A percentile compares a stretch with the other conserved stretches of the same genome.
These are phyloP conservation scores for Rhynchospora breviuscula DNA, from an alignment of 176 grass and related monocot species.

Conservation along the genomic window DNA sequence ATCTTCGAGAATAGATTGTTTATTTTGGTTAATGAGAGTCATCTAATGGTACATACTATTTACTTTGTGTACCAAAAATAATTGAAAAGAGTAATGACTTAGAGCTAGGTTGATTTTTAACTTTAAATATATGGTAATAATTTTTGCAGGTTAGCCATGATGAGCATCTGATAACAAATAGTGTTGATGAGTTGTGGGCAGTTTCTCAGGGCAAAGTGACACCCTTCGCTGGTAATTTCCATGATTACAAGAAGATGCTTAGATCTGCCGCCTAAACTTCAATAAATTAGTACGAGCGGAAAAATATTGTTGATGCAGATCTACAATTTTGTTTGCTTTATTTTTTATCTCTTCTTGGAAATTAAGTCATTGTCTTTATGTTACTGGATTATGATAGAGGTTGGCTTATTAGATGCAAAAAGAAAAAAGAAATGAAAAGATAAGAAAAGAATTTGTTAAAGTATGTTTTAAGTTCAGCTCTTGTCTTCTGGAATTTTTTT, in stretches of 20 bases:
- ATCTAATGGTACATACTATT: neutral
- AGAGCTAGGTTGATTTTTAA: neutral
- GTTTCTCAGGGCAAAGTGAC: conserved; percentile 61
- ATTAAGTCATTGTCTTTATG: neutral
- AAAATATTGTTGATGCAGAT: neutral
- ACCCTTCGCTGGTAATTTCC: conserved; percentile 68
- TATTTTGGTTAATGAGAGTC: neutral
- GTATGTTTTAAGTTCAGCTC: neutral
- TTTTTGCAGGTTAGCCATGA: conserved; percentile 83
- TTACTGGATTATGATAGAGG: neutral
- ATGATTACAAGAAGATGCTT: conserved; percentile 92
- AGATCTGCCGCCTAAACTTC: conserved; percentile 19
- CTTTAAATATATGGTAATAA: neutral
- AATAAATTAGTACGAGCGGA: neutral
- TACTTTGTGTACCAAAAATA: neutral
- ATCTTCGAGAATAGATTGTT: neutral
- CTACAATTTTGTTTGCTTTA: conserved; percentile 9
- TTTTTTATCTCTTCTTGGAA: neutral
- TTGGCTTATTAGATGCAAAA: neutral
- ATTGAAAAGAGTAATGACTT: neutral
- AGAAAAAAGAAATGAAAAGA: neutral
- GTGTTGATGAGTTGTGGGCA: conserved; percentile 82
- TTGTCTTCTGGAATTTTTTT: neutral
- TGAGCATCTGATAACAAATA: conserved; percentile 92
- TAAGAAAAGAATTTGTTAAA: neutral